These are phyloP conservation scores for Stephania japonica DNA, from an alignment of 164 flowering plant genomes.

Conservation along the genomic window DNA sequence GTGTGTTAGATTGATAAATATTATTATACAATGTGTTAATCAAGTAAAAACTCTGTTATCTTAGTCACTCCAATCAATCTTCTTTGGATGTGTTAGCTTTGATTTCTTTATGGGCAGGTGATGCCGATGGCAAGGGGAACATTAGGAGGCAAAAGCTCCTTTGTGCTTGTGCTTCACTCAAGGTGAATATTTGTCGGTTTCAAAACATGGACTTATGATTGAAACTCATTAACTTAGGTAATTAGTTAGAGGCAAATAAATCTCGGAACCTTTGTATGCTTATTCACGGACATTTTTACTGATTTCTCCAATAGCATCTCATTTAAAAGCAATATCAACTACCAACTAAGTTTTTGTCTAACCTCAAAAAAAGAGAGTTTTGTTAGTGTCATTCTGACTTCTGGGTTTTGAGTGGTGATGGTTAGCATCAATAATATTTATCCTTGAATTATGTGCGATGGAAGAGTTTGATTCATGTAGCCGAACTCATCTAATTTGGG, in stretches of 20 bases:
- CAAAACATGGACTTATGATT: not conserved
- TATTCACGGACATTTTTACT: not conserved
- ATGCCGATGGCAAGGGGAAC: slow-evolving; percentile 77
- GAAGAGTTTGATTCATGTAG: too few relatives aligned
- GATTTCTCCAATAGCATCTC: not conserved
- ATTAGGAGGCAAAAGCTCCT: slow-evolving; percentile 67
- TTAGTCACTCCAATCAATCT: not conserved
- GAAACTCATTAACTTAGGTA: not conserved
- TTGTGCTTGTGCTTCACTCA: slow-evolving; percentile 60
- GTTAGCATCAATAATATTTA: not conserved
- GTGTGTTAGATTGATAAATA: too few relatives aligned
- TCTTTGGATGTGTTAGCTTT: not conserved
- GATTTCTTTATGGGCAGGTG: slow-evolving; percentile 30
- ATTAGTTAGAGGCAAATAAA: not conserved
- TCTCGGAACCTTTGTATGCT: not conserved
- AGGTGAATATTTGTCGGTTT: slow-evolving; percentile 41
- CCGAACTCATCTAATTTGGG: too few relatives aligned
- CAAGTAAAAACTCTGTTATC: too few relatives aligned
- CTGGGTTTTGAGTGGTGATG: not conserved
- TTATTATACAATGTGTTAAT: too few relatives aligned
- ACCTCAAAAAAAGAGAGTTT: too few relatives aligned
- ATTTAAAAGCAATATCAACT: not conserved
- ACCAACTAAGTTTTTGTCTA: not conserved
- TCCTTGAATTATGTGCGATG: too few relatives aligned
- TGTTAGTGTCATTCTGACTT: not conserved